phyloP scores from a whole-genome alignment of 176 grass and related monocot genomes.

The Zoysia pacifica region DNA sequence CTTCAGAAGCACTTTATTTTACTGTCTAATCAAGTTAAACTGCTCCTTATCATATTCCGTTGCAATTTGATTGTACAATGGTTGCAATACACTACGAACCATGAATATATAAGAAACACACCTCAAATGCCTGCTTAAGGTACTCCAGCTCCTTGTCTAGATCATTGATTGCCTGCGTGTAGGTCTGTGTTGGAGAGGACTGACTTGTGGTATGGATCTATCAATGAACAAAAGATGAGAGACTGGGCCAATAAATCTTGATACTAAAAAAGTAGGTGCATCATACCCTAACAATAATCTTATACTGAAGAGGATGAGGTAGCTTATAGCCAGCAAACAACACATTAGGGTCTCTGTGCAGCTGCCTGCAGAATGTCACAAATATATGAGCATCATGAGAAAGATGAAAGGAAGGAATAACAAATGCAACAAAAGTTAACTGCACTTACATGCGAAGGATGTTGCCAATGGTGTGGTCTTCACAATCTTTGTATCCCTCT shows the following conservation, averaged over 20 bases:
- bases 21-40: background rate
- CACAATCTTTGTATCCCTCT: conserved; percentile 60
- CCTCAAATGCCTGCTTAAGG: conserved; percentile 56
- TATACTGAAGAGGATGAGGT: conserved; percentile 49
- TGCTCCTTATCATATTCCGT: too few species aligned
- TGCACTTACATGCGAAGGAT: conserved; percentile 45
- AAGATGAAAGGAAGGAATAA: background rate
- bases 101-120: conserved; percentile 2
- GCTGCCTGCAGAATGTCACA: conserved; percentile 41
- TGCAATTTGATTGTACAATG: background rate
- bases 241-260: background rate
- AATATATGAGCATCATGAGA: background rate
- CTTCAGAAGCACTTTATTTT: background rate
- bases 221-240: background rate
- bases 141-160: conserved; percentile 50
- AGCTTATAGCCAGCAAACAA: conserved; percentile 60
- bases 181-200: conserved; percentile 52
- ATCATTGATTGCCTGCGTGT: conserved; percentile 53
- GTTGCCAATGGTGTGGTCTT: conserved; percentile 59
- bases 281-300: conserved; percentile 52
- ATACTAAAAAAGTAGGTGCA: background rate
- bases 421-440: background rate
- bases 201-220: conserved; percentile 60
- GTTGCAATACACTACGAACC: background rate
- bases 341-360: conserved; percentile 57